These are phyloP conservation scores for Rhododendron henanense DNA, from an alignment of 148 eudicot genomes.

Conservation along the genomic window DNA sequence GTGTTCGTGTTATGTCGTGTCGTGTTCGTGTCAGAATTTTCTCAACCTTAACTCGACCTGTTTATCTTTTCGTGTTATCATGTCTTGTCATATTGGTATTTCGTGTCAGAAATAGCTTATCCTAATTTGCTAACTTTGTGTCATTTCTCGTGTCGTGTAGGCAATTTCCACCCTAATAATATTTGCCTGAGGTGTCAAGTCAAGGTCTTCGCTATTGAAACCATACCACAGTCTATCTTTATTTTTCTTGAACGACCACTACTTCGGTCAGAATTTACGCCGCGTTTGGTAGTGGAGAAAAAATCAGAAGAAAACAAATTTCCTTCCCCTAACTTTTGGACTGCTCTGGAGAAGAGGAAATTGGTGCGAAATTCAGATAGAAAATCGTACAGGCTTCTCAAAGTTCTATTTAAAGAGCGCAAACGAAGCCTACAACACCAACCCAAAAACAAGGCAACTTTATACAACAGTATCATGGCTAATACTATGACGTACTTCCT, in stretches of 20 bases:
- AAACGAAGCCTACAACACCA: not conserved
- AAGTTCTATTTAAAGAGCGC: not conserved
- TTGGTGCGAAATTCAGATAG: not conserved
- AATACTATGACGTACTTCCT: not conserved
- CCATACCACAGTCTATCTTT: not conserved
- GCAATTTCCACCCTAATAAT: too few species aligned
- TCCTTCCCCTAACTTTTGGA: not conserved
- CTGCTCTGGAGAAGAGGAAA: not conserved
- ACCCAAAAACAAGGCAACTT: not conserved
- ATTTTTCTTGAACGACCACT: too few species aligned
- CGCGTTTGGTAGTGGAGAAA: too few species aligned
- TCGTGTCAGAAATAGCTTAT: too few species aligned
- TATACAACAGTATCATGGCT: constrained; percentile 7
- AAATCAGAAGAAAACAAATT: not conserved
- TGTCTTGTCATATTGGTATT: too few species aligned
- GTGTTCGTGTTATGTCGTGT: too few species aligned
- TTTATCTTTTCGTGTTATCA: too few species aligned
- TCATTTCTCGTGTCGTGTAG: too few species aligned
- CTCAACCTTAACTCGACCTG: too few species aligned
- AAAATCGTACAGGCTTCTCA: not conserved
- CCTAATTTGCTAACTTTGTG: too few species aligned
- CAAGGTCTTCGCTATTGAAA: not conserved
- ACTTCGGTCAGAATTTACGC: too few species aligned
- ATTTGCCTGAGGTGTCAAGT: not conserved
- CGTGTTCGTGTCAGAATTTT: too few species aligned